Base-by-base conservation (phyloP, 257 asterid species). In the Verbena officinalis region DNA sequence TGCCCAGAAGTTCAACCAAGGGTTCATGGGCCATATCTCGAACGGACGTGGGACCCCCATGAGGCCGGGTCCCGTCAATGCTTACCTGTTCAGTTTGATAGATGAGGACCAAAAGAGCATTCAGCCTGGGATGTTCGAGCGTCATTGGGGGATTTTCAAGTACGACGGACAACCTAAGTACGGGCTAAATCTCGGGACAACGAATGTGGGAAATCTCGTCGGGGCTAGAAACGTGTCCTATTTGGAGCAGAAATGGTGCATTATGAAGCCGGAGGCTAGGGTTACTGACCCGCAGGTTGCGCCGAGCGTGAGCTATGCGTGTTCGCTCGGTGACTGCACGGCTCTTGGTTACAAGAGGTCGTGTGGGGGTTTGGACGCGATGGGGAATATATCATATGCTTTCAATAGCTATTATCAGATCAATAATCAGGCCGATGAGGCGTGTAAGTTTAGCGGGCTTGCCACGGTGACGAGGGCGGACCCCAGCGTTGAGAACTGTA, bases 31-130 rank as follows among this genome's bases (percentile, higher is more conserved):
- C 40, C 90, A 60, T 14, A 79, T 80, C 49, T 17, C 90, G 0
- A 87, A 77, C 6, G 95, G 96, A 8, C 59, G 69, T 55, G 96
- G 96, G 10, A 89, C 95, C 1, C 96, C 96, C 0, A 76, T 89
- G 92, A 76, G 95, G 70, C 83, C 87, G 1, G 92, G 86, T 5
- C 92, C 95, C 1, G 24, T 89, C 9, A 81, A 84, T 27, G 96
- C 90, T 0, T 84, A 89, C 67, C 85, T 89, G 3, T 89, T 89
- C 24, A 84, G 96, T 75, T 73, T 86, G 73, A 76, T 89, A 6
- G 96, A 89, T 31, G 96, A 89, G 78, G 96, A 89, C 16, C 82
- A 81, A 0, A 89, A 89, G 82, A 89, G 96, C 74, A 77, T 84
- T 40, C 88, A 83, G 36, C 96, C 96, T 0, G 93, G 96, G 17